A percentile compares a stretch with the other conserved stretches of the same genome.
These are phyloP conservation scores for Diphasiastrum complanatum DNA, from an alignment of 83 land plant genomes.

Conservation along the genomic window DNA sequence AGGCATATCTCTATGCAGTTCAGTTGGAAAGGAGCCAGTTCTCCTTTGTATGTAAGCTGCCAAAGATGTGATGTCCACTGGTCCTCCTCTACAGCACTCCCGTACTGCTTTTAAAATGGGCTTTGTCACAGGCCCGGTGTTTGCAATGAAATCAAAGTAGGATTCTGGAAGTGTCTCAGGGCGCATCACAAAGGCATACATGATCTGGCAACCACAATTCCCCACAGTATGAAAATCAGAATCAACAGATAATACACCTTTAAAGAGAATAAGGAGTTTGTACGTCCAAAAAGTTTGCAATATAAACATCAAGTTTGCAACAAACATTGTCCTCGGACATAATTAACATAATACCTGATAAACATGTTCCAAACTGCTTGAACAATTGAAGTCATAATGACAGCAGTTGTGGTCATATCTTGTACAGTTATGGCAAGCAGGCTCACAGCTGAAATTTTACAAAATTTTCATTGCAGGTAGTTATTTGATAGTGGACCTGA, in stretches of 20 bases:
- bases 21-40: slow-evolving; percentile 22
- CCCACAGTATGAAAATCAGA: neutral
- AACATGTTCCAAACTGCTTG: no score
- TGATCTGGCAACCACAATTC: slow-evolving; percentile 46
- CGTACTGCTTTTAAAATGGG: slow-evolving; percentile 80
- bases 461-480: no score
- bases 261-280: neutral
- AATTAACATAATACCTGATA: no score
- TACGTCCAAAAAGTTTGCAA: neutral
- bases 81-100: slow-evolving; percentile 62
- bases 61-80: slow-evolving; percentile 53
- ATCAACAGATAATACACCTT: no score
- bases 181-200: slow-evolving; percentile 96
- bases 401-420: no score
- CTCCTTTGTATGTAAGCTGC: slow-evolving; percentile 55
- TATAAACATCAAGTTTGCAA: no score
- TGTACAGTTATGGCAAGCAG: no score
- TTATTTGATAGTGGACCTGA: no score
- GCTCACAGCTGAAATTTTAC: no score
- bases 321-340: no score
- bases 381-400: no score
- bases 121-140: slow-evolving; percentile 81
- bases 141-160: slow-evolving; percentile 79
- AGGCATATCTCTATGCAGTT: slow-evolving; percentile 48
- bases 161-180: slow-evolving; percentile 94